These are phyloP conservation scores for Tolypocladium endophyticum DNA, from an alignment of 2,329 filamentous ascomycete genomes.

Conservation along the genomic window DNA sequence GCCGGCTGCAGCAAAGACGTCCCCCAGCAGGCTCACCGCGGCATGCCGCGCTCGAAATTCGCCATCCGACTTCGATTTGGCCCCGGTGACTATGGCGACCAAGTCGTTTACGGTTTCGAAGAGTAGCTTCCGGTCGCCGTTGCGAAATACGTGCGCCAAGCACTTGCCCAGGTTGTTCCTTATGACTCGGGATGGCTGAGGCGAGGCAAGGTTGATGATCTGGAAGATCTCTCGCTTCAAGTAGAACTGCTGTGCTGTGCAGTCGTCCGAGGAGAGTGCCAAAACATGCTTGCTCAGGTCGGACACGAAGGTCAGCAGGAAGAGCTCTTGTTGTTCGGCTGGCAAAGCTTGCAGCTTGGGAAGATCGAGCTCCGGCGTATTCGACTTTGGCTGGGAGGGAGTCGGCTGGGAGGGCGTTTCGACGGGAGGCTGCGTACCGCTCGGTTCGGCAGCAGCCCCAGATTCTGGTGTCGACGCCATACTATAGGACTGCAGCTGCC, in stretches of 20 bases:
- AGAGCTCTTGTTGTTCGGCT: slow-evolving; percentile 90
- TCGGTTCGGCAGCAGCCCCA: slow-evolving; percentile 18
- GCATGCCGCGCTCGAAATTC: slow-evolving; percentile 77
- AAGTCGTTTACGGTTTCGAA: slow-evolving; percentile 94
- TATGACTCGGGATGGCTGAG: slow-evolving; percentile 77
- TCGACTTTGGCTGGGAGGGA: slow-evolving; percentile 28
- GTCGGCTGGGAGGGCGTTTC: slow-evolving; percentile 23
- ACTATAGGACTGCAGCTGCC: slow-evolving; percentile 7
- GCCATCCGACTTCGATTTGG: slow-evolving; percentile 65
- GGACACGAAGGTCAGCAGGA: slow-evolving; percentile 80
- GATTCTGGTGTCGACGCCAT: slow-evolving; percentile 28
- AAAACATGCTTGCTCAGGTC: slow-evolving; percentile 73
- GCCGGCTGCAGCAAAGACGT: slow-evolving; percentile 83
- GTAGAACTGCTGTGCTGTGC: slow-evolving; percentile 80
- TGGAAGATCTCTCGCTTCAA: slow-evolving; percentile 93
- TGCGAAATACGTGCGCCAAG: slow-evolving; percentile 70
- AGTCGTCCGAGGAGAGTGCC: slow-evolving; percentile 63
- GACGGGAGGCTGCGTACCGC: slow-evolving; percentile 14
- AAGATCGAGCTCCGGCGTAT: slow-evolving; percentile 74
- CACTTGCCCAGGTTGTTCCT: slow-evolving; percentile 81
- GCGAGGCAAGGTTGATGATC: slow-evolving; percentile 76
- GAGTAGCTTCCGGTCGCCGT: slow-evolving; percentile 81
- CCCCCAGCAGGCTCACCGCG: slow-evolving; percentile 75
- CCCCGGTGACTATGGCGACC: slow-evolving; percentile 57
- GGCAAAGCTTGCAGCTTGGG: slow-evolving; percentile 81